Percentiles rank a stretch among this genome's conserved stretches.
These are phyloP conservation scores for Toxicodendron radicans DNA, from an alignment of 345 rosid species.

Conservation along the genomic window DNA sequence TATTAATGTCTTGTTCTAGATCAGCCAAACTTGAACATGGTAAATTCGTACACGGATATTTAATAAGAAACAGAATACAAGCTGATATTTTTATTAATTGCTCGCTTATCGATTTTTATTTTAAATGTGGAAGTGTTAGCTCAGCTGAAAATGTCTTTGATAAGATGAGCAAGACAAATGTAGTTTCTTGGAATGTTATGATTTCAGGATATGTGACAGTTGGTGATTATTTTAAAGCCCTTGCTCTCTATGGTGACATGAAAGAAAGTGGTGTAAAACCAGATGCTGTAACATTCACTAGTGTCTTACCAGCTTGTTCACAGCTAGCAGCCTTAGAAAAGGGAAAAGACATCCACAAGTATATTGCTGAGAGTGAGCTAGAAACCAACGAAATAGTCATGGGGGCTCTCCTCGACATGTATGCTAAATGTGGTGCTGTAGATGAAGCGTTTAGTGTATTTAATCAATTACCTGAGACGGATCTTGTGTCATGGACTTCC, in stretches of 20 bases:
- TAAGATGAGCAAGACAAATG: constrained; percentile 28
- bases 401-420: constrained; percentile 84
- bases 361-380: constrained; percentile 30
- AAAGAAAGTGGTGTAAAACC: constrained; percentile 43
- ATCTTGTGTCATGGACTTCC: constrained; percentile 70
- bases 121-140: constrained; percentile 53
- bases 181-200: constrained; percentile 63
- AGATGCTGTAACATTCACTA: constrained; percentile 61
- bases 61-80: constrained; percentile 38
- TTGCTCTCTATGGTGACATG: constrained; percentile 46
- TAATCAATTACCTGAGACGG: constrained; percentile 42
- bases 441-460: constrained; percentile 54
- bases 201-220: constrained; percentile 55
- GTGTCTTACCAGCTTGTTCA: constrained; percentile 62
- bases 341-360: constrained; percentile 61
- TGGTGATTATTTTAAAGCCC: constrained; percentile 53
- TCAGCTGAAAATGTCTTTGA: constrained; percentile 54
- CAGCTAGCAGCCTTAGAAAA: constrained; percentile 64
- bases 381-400: constrained; percentile 48
- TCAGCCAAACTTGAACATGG: constrained; percentile 56
- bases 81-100: constrained; percentile 38
- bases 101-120: constrained; percentile 61
- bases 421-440: constrained; percentile 81
- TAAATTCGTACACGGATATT: constrained; percentile 52
- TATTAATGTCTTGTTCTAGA: constrained; percentile 59